Evolutionary conservation across 2,329 filamentous ascomycete genomes (phyloP).

Genomic region (Pezicula carpinea): DNA sequence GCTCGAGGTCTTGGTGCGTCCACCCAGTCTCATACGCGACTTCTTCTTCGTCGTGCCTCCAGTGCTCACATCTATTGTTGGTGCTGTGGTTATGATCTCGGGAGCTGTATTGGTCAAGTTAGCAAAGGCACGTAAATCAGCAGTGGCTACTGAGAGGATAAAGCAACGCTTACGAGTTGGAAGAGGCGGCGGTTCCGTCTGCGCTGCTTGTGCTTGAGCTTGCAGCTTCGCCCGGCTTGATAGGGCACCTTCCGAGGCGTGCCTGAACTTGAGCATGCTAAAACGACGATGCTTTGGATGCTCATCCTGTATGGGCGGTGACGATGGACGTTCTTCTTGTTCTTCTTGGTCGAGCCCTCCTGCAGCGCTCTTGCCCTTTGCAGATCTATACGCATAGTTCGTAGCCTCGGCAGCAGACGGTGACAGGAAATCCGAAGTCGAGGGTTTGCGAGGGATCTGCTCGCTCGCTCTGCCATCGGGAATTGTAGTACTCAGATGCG

Average conservation of each 20-base stretch:
- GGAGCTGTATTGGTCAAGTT: slow-evolving; percentile 42
- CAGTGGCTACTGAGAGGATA: slow-evolving; percentile 6
- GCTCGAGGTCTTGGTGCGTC: slow-evolving; percentile 34
- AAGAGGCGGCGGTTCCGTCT: slow-evolving; percentile 40
- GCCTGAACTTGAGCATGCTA: slow-evolving; percentile 76
- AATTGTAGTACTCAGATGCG: slow-evolving; percentile 7
- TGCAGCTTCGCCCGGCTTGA: slow-evolving; percentile 71
- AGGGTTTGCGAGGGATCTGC: slow-evolving; percentile 26
- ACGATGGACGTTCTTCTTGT: slow-evolving; percentile 15
- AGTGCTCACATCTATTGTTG: slow-evolving; percentile 61
- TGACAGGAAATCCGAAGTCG: slow-evolving; percentile 23
- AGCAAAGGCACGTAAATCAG: no score
- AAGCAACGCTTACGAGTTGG: slow-evolving; percentile 46
- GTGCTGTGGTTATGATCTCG: slow-evolving; percentile 86
- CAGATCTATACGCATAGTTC: slow-evolving; percentile 9
- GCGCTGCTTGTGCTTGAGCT: slow-evolving; percentile 32
- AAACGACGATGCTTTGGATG: slow-evolving; percentile 55
- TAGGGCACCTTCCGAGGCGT: slow-evolving; percentile 89
- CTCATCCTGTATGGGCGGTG: slow-evolving; percentile 50
- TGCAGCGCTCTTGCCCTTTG: slow-evolving; percentile 13
- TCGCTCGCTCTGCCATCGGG: slow-evolving; percentile 27
- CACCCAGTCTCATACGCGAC: slow-evolving; percentile 49
- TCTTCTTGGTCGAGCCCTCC: not conserved
- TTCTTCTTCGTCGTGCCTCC: slow-evolving; percentile 48
- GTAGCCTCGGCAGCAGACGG: slow-evolving; percentile 10